These are phyloP conservation scores for Suzukiozyma palmioleophila DNA, from an alignment of 1,139 yeast genomes.

Conservation along the genomic window DNA sequence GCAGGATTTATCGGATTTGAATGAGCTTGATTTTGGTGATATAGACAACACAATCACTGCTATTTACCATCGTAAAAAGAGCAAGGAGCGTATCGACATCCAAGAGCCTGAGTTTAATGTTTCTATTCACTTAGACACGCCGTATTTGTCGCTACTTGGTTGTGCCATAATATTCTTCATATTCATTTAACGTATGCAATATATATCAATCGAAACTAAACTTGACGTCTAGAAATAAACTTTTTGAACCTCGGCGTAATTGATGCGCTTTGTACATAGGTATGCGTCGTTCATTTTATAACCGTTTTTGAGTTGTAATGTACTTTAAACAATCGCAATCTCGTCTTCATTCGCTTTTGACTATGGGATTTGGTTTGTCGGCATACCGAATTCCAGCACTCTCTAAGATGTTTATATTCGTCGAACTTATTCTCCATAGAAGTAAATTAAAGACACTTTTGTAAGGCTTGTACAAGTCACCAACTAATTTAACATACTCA, in stretches of 20 bases:
- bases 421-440: conserved; percentile 66
- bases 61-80: conserved; percentile 24
- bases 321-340: no score
- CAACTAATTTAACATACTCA: conserved; percentile 51
- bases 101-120: not conserved
- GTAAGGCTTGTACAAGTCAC: conserved; percentile 61
- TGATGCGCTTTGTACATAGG: no score
- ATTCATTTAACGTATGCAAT: not conserved
- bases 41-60: conserved; percentile 36
- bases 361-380: not conserved
- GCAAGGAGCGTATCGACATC: conserved; percentile 14
- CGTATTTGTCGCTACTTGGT: not conserved
- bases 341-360: no score
- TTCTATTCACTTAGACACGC: not conserved
- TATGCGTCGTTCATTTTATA: no score
- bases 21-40: conserved; percentile 9
- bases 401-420: conserved; percentile 50
- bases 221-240: no score
- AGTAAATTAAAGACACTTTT: conserved; percentile 65
- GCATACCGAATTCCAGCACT: conserved; percentile 9
- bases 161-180: not conserved
- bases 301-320: no score
- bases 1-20: conserved; percentile 19
- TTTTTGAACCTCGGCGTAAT: no score
- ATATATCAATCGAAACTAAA: not conserved